Conservation (phyloP, 805 yeast species). For the Spathaspora passalidarum region DNA sequence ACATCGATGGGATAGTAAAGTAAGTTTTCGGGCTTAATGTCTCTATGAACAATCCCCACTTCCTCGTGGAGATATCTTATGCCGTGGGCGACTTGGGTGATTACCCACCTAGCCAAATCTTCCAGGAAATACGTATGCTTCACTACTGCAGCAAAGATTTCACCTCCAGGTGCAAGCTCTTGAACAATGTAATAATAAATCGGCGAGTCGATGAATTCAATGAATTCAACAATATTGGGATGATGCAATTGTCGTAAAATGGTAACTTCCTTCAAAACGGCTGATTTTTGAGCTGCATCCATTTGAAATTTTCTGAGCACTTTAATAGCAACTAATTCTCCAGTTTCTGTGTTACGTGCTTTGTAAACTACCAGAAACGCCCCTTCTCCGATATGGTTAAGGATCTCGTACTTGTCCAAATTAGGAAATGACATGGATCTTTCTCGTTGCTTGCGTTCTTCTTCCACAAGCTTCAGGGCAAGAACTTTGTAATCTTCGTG, state of each 20-base stretch:
- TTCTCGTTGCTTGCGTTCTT: conserved; percentile 23
- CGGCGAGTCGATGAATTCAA: conserved; percentile 63
- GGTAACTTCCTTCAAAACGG: conserved; percentile 77
- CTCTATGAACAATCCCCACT: conserved; percentile 79
- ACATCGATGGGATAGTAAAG: conserved; percentile 59
- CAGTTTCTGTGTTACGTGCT: conserved; percentile 43
- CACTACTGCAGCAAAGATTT: conserved; percentile 64
- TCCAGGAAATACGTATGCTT: conserved; percentile 65
- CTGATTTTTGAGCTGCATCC: conserved; percentile 58
- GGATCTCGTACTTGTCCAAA: conserved; percentile 41
- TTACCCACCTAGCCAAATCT: conserved; percentile 60
- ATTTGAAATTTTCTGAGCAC: conserved; percentile 67
- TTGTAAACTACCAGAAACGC: conserved; percentile 76
- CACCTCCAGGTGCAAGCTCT: conserved; percentile 78
- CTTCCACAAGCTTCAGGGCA: conserved; percentile 35
- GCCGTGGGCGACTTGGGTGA: conserved; percentile 61
- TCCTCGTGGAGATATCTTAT: conserved; percentile 67
- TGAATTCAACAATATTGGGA: conserved; percentile 61
- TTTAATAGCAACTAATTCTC: conserved; percentile 49
- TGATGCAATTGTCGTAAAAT: conserved; percentile 67
- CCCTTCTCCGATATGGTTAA: conserved; percentile 70
- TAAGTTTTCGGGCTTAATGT: conserved; percentile 78
- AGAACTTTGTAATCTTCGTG: conserved; percentile 18
- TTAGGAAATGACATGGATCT: conserved; percentile 20
- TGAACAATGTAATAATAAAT: conserved; percentile 65